phyloP scores from a whole-genome alignment of 1,139 yeast genomes.

The Debaryomyces subglobosus region DNA sequence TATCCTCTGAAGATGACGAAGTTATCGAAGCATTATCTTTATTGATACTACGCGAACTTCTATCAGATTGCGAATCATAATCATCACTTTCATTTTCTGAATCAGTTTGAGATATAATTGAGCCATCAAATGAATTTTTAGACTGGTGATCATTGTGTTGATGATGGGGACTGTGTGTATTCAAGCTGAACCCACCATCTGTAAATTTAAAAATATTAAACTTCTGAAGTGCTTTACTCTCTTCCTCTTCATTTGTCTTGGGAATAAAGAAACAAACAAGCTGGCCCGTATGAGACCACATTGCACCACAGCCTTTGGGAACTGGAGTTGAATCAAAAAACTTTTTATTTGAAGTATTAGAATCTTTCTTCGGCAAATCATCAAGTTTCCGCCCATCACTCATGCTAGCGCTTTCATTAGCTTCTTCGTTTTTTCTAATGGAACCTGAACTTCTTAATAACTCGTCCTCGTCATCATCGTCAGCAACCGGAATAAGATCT shows the following conservation, averaged over 20 bases:
- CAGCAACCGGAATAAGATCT: slow-evolving; percentile 36
- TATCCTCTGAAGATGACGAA: slow-evolving; percentile 43
- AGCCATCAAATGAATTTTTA: slow-evolving; percentile 10
- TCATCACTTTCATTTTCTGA: slow-evolving; percentile 19
- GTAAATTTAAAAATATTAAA: slow-evolving; percentile 42
- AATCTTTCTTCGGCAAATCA: slow-evolving; percentile 15
- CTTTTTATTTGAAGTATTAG: slow-evolving; percentile 15
- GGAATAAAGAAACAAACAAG: slow-evolving; percentile 84
- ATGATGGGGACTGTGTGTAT: slow-evolving; percentile 20
- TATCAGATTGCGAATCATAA: slow-evolving; percentile 10
- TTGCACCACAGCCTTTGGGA: slow-evolving; percentile 92
- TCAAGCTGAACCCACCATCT: slow-evolving; percentile 40
- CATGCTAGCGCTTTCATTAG: slow-evolving; percentile 14
- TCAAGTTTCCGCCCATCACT: slow-evolving; percentile 19
- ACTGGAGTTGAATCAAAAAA: slow-evolving; percentile 80
- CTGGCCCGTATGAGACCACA: slow-evolving; percentile 80
- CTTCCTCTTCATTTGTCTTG: slow-evolving; percentile 38
- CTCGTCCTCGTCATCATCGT: slow-evolving; percentile 30
- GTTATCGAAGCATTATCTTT: slow-evolving; percentile 14
- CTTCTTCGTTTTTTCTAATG: slow-evolving; percentile 17
- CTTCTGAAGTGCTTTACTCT: slow-evolving; percentile 30
- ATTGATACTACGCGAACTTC: background rate
- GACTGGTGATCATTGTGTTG: slow-evolving; percentile 17
- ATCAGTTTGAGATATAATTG: slow-evolving; percentile 16
- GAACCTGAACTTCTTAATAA: slow-evolving; percentile 21